Base-by-base conservation (phyloP, 495 filamentous ascomycete genomes). In the Trichoderma parareesei region DNA sequence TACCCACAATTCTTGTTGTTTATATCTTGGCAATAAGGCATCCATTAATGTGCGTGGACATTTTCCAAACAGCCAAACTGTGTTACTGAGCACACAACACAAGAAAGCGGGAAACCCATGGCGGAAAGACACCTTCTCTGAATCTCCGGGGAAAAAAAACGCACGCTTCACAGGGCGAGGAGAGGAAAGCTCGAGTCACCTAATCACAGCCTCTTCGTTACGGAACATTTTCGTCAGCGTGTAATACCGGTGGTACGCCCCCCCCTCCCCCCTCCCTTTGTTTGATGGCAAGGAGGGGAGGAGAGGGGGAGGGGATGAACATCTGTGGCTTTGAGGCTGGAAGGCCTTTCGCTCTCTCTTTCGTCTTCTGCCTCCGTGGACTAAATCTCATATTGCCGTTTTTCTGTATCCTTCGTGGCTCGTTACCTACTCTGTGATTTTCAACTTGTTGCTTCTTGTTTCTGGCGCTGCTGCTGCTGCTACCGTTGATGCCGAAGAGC, bases 141-240 rank as follows among this genome's bases (percentile, higher is more conserved):
- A 27, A 27, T 27, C 27, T 27, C 27, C 27, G 27, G n/a, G n/a
- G n/a, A n/a, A 27, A 27, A 27, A 27, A 27, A 7, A 5, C 27
- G 53, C 35, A 38, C 7, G 53, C 53, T 35, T 57, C 53, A 57
- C 53, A 37, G 11, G 11, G 9, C 27, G 27, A 27, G 27, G 27
- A 27, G 27, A 27, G 27, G 27, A 27, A 27, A 27, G 27, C 27
- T 27, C 27, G 27, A 27, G 27, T 27, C 27, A 27, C 27, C 53
- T 27, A 57, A 57, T 57, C 53, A 57, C 27, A 27, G 27, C 2
- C 20, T 57, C 4, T 0, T 33, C 33, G 33, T 35, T 57, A 57
- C 53, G 53, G 53, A 35, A 57, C 37, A 38, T 57, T 57, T 35
- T 57, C 53, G 53, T 37, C 53, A 57, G 33, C 53, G 33, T 10